phyloP scores from a whole-genome alignment of 257 asterid genomes.

The Solanum peruvianum region DNA sequence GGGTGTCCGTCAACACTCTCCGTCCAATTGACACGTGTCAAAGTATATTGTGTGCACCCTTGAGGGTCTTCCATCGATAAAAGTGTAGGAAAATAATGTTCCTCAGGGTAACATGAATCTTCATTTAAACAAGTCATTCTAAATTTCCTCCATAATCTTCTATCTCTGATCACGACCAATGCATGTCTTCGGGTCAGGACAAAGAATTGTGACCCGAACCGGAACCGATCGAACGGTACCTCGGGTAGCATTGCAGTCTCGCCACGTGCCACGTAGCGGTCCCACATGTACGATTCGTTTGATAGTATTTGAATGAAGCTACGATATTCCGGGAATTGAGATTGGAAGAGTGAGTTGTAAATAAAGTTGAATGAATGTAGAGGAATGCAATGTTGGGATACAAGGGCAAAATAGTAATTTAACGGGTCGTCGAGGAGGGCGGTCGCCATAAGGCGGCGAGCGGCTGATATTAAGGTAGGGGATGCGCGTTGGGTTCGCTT shows the following conservation, averaged over 20 bases:
- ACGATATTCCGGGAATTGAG: constrained; percentile 1
- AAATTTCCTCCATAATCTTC: constrained; percentile 58
- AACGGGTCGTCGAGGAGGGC: constrained; percentile 54
- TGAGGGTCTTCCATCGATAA: constrained; percentile 70
- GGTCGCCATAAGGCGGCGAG: constrained; percentile 68
- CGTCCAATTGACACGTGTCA: constrained; percentile 75
- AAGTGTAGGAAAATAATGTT: constrained; percentile 73
- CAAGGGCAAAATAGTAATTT: constrained; percentile 53
- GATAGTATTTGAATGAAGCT: constrained; percentile 61
- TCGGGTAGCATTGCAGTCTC: constrained; percentile 50
- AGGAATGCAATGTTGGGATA: constrained; percentile 63
- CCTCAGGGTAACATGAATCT: constrained; percentile 68
- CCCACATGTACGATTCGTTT: constrained; percentile 42
- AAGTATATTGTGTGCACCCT: constrained; percentile 37
- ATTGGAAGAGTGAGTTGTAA: constrained; percentile 24
- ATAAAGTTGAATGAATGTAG: constrained; percentile 44
- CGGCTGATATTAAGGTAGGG: constrained; percentile 63
- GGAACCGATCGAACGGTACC: constrained; percentile 39
- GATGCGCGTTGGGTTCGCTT: constrained; percentile 42
- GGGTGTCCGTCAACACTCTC: constrained; percentile 57
- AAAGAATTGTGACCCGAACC: constrained; percentile 73
- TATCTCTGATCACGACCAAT: constrained; percentile 36
- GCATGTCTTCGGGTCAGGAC: constrained; percentile 44
- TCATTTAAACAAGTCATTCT: constrained; percentile 36
- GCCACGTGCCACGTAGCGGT: constrained; percentile 50